Conservation (phyloP, 2,329 filamentous ascomycete species). For the Fusarium oxysporum region DNA sequence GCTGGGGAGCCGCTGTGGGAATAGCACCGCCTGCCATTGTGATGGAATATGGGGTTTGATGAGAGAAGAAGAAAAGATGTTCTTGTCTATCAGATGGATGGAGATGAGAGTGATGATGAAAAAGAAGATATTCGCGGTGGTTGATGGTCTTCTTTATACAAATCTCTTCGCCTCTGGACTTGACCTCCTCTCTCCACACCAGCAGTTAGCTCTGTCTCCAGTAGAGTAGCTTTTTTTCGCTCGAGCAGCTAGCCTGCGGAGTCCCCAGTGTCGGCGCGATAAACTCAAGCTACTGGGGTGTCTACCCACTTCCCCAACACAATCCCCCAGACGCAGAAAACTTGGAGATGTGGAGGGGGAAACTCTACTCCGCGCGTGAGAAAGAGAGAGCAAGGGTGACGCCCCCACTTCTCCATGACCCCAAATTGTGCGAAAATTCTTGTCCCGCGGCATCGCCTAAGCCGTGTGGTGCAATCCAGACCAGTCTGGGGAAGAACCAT, state of each 20-base stretch:
- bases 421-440: conserved; percentile 11
- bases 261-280: conserved; percentile 4
- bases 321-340: conserved; percentile 20
- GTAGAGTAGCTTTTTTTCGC: background rate
- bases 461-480: conserved; percentile 12
- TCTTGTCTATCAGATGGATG: conserved; percentile 19
- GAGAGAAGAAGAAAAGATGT: background rate
- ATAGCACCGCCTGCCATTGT: conserved; percentile 42
- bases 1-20: conserved; percentile 35
- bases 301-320: conserved; percentile 35
- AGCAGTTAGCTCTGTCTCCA: background rate
- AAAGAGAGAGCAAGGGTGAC: background rate
- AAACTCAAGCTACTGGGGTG: background rate
- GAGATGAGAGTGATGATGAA: conserved; percentile 21
- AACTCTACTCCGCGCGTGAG: background rate
- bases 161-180: conserved; percentile 2
- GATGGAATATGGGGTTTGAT: background rate
- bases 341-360: conserved; percentile 26
- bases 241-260: background rate
- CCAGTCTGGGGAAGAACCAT: conserved; percentile 37
- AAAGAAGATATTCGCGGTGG: conserved; percentile 1
- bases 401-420: conserved; percentile 24
- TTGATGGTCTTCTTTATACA: conserved; percentile 30
- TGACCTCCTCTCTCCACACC: background rate
- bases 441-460: conserved; percentile 11